Percentiles rank a stretch among this genome's conserved stretches.
Conservation (phyloP, 495 filamentous ascomycete genomes). For the Schizothecium vesticola region DNA sequence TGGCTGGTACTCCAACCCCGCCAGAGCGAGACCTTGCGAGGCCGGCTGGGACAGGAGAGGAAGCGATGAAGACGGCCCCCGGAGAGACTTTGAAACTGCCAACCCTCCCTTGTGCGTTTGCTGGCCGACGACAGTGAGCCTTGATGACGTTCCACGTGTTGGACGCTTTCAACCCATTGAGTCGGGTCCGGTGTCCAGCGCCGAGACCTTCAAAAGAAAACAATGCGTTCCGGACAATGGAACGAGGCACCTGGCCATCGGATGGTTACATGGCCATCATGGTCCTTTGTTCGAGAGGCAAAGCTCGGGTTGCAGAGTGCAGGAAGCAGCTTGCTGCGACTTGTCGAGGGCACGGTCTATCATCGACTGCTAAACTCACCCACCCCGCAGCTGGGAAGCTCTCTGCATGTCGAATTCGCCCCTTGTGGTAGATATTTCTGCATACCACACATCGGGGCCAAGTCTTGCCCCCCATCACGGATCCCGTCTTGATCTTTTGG, state of each 20-base stretch:
- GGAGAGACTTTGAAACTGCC: background rate
- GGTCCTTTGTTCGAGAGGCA: constrained; percentile 1
- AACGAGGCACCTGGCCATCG: background rate
- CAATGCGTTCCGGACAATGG: background rate
- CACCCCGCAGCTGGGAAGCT: constrained; percentile 5
- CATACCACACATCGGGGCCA: background rate
- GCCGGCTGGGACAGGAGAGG: background rate
- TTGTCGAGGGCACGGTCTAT: background rate
- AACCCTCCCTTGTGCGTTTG: background rate
- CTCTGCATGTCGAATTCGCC: constrained; percentile 10
- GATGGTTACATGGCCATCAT: background rate
- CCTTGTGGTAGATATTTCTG: constrained; percentile 5
- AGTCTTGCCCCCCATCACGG: background rate
- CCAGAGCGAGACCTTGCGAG: background rate
- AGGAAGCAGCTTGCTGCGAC: background rate
- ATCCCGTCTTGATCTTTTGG: background rate
- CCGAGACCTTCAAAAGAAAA: background rate
- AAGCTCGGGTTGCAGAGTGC: background rate
- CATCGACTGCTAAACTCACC: background rate
- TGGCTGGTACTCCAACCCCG: background rate
- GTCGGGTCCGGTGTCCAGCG: background rate
- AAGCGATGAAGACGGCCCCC: too few relatives aligned
- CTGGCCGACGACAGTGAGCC: background rate
- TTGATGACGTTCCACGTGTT: background rate
- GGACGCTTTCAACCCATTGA: background rate